Conservation (phyloP, 345 rosid genomes). For the Murraya koenigii region DNA sequence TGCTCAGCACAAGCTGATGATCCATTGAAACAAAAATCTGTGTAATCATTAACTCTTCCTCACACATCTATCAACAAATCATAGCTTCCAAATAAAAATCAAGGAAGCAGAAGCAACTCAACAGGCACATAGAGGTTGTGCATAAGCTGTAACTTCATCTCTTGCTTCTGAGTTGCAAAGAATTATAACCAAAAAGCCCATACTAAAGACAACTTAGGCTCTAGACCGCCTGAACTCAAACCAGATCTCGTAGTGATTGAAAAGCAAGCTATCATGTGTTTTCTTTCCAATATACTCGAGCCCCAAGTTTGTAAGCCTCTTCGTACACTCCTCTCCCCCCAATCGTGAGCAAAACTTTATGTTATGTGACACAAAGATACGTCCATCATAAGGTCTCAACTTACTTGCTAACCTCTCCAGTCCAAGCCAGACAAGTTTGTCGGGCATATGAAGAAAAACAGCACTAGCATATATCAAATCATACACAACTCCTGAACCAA, state of each 20-base stretch:
- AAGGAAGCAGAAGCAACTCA: constrained; percentile 3
- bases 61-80: not conserved
- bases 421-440: constrained; percentile 91
- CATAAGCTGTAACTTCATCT: not conserved
- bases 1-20: not conserved
- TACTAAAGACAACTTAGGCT: constrained; percentile 29
- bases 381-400: constrained; percentile 76
- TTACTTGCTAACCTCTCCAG: constrained; percentile 66
- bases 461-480: constrained; percentile 95
- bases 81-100: not conserved
- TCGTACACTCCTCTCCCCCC: constrained; percentile 72
- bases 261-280: constrained; percentile 85
- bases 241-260: constrained; percentile 96
- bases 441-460: constrained; percentile 97
- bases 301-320: constrained; percentile 72
- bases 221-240: constrained; percentile 64
- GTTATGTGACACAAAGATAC: constrained; percentile 90
- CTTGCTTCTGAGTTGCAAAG: not conserved
- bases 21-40: constrained; percentile 1
- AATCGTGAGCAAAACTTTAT: constrained; percentile 84
- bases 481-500: constrained; percentile 56
- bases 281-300: constrained; percentile 74
- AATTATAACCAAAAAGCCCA: constrained; percentile 1
- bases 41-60: constrained; percentile 7
- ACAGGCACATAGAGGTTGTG: not conserved